Percentiles rank a stretch among this genome's conserved stretches.
These are phyloP conservation scores for Xylaria sp. DNA, from an alignment of 2,329 filamentous ascomycete genomes.

Conservation along the genomic window DNA sequence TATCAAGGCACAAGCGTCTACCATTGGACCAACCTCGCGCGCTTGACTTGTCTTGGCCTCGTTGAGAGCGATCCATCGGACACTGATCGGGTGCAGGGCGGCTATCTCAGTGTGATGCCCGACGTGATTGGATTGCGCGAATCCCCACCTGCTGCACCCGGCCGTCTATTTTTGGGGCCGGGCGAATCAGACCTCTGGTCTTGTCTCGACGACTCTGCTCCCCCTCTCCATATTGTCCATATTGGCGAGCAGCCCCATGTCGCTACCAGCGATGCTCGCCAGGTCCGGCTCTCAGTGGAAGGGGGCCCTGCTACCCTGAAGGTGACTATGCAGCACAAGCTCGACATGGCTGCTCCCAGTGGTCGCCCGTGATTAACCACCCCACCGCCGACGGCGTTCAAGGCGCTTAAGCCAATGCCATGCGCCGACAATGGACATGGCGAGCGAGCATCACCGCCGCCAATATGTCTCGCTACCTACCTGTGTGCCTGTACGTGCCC, in stretches of 20 bases:
- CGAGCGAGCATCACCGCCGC: conserved; percentile 36
- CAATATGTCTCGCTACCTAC: conserved; percentile 27
- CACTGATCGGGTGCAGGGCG: conserved; percentile 32
- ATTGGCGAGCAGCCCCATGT: conserved; percentile 18
- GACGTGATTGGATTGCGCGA: conserved; percentile 43
- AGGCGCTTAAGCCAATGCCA: conserved; percentile 45
- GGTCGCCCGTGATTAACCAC: conserved; percentile 40
- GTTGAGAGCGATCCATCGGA: conserved; percentile 23
- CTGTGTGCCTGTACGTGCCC: conserved; percentile 35
- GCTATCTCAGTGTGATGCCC: conserved; percentile 44
- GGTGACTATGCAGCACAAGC: conserved; percentile 28
- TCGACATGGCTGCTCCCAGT: conserved; percentile 37
- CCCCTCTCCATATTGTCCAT: conserved; percentile 24
- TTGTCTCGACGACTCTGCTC: conserved; percentile 28
- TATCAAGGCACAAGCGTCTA: background rate
- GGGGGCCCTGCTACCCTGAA: conserved; percentile 33
- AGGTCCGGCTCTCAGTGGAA: conserved; percentile 14
- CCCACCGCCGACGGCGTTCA: conserved; percentile 42
- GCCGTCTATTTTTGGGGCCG: conserved; percentile 44
- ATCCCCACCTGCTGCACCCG: conserved; percentile 40
- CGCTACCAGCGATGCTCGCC: conserved; percentile 12
- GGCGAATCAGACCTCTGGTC: conserved; percentile 42
- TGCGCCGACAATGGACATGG: conserved; percentile 35
- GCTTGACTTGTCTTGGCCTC: conserved; percentile 13
- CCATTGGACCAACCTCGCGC: conserved; percentile 19